Evolutionary conservation across 805 yeast species (phyloP), one percentile per base, ranked within the genome.

Genomic region (Saccharomycopsis sp.): DNA sequence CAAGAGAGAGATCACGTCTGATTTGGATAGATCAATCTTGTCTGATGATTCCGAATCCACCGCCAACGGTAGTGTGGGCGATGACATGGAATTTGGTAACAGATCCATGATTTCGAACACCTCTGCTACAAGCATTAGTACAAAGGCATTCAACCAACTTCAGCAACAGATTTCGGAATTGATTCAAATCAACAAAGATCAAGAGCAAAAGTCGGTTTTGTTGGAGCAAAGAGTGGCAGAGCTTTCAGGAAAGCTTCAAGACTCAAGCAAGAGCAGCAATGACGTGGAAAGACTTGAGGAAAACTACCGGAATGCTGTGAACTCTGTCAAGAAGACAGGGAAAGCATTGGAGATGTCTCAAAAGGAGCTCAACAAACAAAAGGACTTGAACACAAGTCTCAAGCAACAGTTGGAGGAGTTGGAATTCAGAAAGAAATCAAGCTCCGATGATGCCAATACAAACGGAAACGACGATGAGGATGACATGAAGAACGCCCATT

Each of bases 311-410:
- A 76, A 78, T 52, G 81, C 92, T 1, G 59, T 83, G 41, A 76
- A 74, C 48, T 75, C 85, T 18, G 79, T 84, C 23, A 75, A 74
- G 50, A 84, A 78, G 55, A 77, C 89, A 10, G 78, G 80, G 42
- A 73, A 71, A 48, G 95, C 95, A 0, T 67, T 87, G 41, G 74
- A 74, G 35, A 54, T 78, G 49, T 79, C 89, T 6, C 86, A 86
- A 52, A 73, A 69, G 34, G 95, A 87, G 57, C 61, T 80, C 45
- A 67, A 68, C 23, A 74, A 68, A 54, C 77, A 74, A 54, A 79
- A 72, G 51, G 75, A 69, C 10, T 51, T 65, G 15, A 71, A 76
- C 44, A 73, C 68, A 36, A 69, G 69, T 48, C 64, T 86, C 40
- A 63, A 67, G 45, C 70, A 68, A 40, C 89, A 87, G 57, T 60